Conservation (phyloP, 495 filamentous ascomycete genomes). For the Amorphotheca resinae region DNA sequence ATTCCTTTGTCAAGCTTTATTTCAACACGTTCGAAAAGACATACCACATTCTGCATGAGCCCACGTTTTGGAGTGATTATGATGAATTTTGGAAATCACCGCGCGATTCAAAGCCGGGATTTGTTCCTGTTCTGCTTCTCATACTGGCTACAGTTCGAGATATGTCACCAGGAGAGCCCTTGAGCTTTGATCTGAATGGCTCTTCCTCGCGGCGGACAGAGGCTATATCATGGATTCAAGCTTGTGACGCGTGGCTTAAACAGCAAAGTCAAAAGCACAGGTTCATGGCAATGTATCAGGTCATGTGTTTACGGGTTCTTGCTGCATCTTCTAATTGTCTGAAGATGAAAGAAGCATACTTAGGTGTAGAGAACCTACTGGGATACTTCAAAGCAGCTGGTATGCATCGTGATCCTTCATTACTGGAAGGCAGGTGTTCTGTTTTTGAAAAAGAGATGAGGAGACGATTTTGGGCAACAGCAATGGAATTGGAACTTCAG, state of each 20-base stretch:
- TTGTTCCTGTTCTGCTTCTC: not conserved
- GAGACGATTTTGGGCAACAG: not conserved
- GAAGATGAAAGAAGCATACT: not conserved
- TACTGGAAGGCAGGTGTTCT: not conserved
- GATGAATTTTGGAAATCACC: not conserved
- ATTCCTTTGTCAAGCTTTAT: not conserved
- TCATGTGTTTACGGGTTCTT: not conserved
- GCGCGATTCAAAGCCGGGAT: not conserved
- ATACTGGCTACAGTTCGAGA: not conserved
- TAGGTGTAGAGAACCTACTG: not conserved
- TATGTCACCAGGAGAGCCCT: not conserved
- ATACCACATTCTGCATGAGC: not conserved
- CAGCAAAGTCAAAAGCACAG: slow-evolving; percentile 1
- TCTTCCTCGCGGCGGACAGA: not conserved
- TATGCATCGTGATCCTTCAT: slow-evolving; percentile 1
- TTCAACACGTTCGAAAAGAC: not conserved
- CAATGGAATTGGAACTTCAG: slow-evolving; percentile 2
- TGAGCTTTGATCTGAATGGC: not conserved
- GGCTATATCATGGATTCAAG: not conserved
- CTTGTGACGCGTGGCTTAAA: not conserved
- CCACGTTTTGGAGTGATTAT: not conserved
- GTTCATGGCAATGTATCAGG: not conserved
- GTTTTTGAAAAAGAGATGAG: slow-evolving; percentile 1
- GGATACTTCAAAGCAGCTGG: not conserved
- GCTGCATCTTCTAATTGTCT: not conserved